Percentiles rank a stretch among this genome's conserved stretches.
Conservation (phyloP, 192 early-diverging fungal species). For the Coemansia brasiliensis region DNA sequence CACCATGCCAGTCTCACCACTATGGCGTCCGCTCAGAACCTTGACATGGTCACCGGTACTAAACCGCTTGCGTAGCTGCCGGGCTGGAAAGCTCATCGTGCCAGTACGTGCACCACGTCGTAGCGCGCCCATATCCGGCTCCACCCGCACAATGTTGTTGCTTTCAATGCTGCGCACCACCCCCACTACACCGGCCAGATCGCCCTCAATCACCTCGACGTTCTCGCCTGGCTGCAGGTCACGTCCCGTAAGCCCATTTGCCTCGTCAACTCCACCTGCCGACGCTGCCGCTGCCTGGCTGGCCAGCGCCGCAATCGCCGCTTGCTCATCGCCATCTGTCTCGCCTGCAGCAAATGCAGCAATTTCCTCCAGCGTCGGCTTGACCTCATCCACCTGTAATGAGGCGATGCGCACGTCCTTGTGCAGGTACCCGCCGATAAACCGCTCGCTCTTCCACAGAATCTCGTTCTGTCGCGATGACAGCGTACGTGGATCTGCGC, state of each 20-base stretch:
- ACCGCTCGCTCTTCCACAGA: slow-evolving; percentile 61
- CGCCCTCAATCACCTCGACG: slow-evolving; percentile 84
- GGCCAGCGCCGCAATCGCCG: slow-evolving; percentile 60
- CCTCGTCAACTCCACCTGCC: slow-evolving; percentile 29
- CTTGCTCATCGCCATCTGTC: slow-evolving; percentile 65
- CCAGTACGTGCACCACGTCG: slow-evolving; percentile 32
- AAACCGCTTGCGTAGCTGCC: slow-evolving; percentile 89
- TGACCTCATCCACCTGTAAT: slow-evolving; percentile 68
- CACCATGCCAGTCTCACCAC: slow-evolving; percentile 86
- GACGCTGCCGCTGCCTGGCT: slow-evolving; percentile 54
- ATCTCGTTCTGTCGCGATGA: slow-evolving; percentile 61
- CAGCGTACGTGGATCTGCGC: slow-evolving; percentile 60
- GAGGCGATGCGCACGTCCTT: slow-evolving; percentile 73
- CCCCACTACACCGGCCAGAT: slow-evolving; percentile 76
- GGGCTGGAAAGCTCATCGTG: slow-evolving; percentile 58
- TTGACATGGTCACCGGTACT: slow-evolving; percentile 89
- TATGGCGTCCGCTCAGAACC: slow-evolving; percentile 83
- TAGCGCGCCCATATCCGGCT: slow-evolving; percentile 61
- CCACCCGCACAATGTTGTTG: slow-evolving; percentile 69
- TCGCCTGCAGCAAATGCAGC: slow-evolving; percentile 64
- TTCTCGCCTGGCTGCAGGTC: slow-evolving; percentile 78
- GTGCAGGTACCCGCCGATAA: slow-evolving; percentile 78
- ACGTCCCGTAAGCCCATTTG: slow-evolving; percentile 54
- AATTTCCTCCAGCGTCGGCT: slow-evolving; percentile 92
- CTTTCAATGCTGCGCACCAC: slow-evolving; percentile 70